Evolutionary conservation across 768 basidiomycete species (phyloP).

Genomic region (Trametopsis cervina): DNA sequence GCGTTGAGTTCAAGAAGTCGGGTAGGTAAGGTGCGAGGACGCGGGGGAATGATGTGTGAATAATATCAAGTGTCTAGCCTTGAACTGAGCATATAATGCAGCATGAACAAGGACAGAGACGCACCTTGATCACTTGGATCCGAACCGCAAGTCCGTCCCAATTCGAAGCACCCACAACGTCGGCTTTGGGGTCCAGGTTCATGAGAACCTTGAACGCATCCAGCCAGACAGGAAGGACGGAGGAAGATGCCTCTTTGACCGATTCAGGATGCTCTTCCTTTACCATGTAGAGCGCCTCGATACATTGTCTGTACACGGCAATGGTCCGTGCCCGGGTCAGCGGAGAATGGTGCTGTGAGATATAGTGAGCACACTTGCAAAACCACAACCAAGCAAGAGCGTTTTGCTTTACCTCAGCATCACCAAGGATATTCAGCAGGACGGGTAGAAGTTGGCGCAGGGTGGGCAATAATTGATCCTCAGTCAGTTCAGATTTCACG

Average conservation of each 20-base stretch:
- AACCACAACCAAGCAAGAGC: background rate
- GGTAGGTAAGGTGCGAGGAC: constrained; percentile 57
- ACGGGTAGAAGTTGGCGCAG: constrained; percentile 86
- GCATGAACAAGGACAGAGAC: background rate
- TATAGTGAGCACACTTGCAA: background rate
- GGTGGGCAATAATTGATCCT: constrained; percentile 91
- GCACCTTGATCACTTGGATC: constrained; percentile 82
- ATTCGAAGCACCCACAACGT: constrained; percentile 47
- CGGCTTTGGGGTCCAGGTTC: constrained; percentile 51
- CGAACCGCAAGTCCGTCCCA: constrained; percentile 83
- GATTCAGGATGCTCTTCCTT: constrained; percentile 87
- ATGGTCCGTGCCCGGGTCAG: constrained; percentile 82
- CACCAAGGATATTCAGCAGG: constrained; percentile 72
- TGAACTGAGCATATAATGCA: constrained; percentile 2
- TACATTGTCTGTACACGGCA: constrained; percentile 84
- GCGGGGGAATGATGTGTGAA: constrained; percentile 78
- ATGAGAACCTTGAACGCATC: constrained; percentile 81
- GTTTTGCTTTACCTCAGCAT: constrained; percentile 47
- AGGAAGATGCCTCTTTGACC: constrained; percentile 73
- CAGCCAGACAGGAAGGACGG: constrained; percentile 88
- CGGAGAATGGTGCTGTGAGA: constrained; percentile 48
- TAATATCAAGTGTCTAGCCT: constrained; percentile 71
- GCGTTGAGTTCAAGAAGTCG: constrained; percentile 49
- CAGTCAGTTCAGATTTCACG: constrained; percentile 85
- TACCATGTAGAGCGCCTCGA: constrained; percentile 89